Evolutionary conservation across 257 asterid species (phyloP), one percentile per base, ranked within the genome.

Genomic region (Solanum sitiens): DNA sequence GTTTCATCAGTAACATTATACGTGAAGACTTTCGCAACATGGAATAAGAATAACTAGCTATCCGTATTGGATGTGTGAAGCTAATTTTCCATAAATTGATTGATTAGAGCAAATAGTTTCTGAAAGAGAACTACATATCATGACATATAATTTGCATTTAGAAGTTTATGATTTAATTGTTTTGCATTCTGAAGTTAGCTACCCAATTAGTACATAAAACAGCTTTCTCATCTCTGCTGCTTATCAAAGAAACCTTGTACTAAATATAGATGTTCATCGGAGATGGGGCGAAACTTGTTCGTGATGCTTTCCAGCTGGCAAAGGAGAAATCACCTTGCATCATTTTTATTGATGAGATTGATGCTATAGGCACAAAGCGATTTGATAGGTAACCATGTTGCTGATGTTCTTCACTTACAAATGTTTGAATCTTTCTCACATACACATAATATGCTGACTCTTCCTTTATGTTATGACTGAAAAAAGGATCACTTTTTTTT

Each of bases 251-350:
- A n/a, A 25, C 63, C 67, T 37, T 89, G 15, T 86, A 86, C 12
- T 89, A 90, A 84, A 82, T 90, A 13, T 89, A 96, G 99, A 95
- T 93, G 98, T 95, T 94, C 93, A 95, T 94, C 63, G 98, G 97
- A 75, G 97, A 95, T 86, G 98, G 98, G 87, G 97, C 97, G 53
- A 96, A 96, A 90, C 96, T 96, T 89, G 98, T 94, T 25, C 96
- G 98, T 70, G 98, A 94, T 93, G 99, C 99, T 82, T 96, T 96
- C 76, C 95, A 89, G 89, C 98, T 95, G 59, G 99, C 99, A 37
- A 96, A 95, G 91, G 98, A 95, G 89, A 96, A 96, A 83, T 94
- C 98, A 85, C 99, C 99, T 33, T 95, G 99, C 91, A 95, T 94
- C 91, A 96, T 95, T 86, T 96, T 96, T 89, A 96, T 96, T 86